Conservation (phyloP, 495 filamentous ascomycete genomes). For the Penicillium turbatum region DNA sequence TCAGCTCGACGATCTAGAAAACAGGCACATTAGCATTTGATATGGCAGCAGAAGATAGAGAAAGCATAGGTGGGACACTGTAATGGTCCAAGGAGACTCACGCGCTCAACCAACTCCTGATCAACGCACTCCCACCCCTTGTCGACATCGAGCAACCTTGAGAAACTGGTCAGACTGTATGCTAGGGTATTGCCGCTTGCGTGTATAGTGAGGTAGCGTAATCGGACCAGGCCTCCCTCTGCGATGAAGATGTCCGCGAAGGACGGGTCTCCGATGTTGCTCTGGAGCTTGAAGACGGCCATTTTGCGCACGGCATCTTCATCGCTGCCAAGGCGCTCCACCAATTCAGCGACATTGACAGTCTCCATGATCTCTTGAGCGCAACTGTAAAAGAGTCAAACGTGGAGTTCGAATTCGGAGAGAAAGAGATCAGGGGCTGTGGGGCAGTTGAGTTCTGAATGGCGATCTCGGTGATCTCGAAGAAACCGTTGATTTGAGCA, state of each 20-base stretch:
- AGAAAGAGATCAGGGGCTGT: constrained; percentile 15
- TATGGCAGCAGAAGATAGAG: neutral
- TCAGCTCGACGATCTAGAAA: constrained; percentile 77
- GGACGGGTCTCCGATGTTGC: constrained; percentile 88
- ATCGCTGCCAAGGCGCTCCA: constrained; percentile 64
- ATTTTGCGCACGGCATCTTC: constrained; percentile 96
- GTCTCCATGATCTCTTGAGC: constrained; percentile 44
- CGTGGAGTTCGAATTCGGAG: constrained; percentile 5
- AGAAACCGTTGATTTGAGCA: neutral
- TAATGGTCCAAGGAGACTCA: constrained; percentile 29
- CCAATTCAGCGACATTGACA: constrained; percentile 60
- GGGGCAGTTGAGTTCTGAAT: constrained; percentile 10
- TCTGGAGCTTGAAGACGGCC: constrained; percentile 97
- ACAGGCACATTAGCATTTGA: neutral
- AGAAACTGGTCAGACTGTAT: constrained; percentile 86
- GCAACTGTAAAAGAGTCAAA: neutral
- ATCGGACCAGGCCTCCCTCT: constrained; percentile 74
- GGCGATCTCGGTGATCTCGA: neutral
- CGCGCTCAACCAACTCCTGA: constrained; percentile 63
- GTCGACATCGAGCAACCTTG: constrained; percentile 84
- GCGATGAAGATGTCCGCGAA: constrained; percentile 96
- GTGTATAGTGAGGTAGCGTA: constrained; percentile 76
- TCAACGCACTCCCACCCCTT: constrained; percentile 90
- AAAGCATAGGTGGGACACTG: neutral
- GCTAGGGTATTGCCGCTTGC: constrained; percentile 91